Percentiles rank a stretch among this genome's conserved stretches.
Evolutionary conservation across 2,329 filamentous ascomycete species (phyloP).

Genomic region (Alternaria viburni): DNA sequence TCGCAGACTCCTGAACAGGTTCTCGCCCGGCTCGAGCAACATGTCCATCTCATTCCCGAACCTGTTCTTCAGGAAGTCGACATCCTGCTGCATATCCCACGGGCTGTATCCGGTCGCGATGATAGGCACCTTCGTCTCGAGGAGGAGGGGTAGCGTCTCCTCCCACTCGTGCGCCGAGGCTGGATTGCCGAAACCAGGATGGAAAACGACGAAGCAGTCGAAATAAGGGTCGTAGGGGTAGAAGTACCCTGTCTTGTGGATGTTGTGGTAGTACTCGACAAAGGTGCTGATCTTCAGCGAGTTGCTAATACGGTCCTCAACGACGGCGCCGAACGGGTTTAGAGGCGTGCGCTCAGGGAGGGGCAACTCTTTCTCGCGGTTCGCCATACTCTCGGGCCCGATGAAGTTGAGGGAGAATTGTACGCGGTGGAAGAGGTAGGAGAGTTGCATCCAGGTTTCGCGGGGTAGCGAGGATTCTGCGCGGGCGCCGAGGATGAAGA

Average conservation of each 20-base stretch:
- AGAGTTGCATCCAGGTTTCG: conserved; percentile 90
- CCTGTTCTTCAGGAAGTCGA: conserved; percentile 86
- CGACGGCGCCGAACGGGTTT: conserved; percentile 92
- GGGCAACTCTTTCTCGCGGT: conserved; percentile 91
- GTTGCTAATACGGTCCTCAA: conserved; percentile 87
- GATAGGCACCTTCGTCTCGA: conserved; percentile 95
- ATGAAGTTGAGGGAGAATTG: conserved; percentile 92
- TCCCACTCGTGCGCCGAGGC: conserved; percentile 94
- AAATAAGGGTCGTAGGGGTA: conserved; percentile 97
- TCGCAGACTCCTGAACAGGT: conserved; percentile 87
- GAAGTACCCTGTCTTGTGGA: conserved; percentile 90
- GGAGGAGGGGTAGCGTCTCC: conserved; percentile 82
- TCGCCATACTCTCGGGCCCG: conserved; percentile 93
- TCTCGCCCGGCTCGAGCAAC: conserved; percentile 89
- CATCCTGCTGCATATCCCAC: conserved; percentile 90
- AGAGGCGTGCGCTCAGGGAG: conserved; percentile 81
- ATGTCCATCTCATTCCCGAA: conserved; percentile 91
- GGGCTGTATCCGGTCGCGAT: conserved; percentile 96
- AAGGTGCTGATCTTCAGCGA: conserved; percentile 97
- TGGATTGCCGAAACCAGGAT: conserved; percentile 93
- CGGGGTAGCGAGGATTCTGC: conserved; percentile 97
- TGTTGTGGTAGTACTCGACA: conserved; percentile 96
- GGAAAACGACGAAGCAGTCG: conserved; percentile 96
- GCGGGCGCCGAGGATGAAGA: conserved; percentile 92
- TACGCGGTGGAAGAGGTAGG: conserved; percentile 93